Base-by-base conservation (phyloP, 2,329 filamentous ascomycete genomes). In the Ophiognomonia clavigignenti-juglandacearum region DNA sequence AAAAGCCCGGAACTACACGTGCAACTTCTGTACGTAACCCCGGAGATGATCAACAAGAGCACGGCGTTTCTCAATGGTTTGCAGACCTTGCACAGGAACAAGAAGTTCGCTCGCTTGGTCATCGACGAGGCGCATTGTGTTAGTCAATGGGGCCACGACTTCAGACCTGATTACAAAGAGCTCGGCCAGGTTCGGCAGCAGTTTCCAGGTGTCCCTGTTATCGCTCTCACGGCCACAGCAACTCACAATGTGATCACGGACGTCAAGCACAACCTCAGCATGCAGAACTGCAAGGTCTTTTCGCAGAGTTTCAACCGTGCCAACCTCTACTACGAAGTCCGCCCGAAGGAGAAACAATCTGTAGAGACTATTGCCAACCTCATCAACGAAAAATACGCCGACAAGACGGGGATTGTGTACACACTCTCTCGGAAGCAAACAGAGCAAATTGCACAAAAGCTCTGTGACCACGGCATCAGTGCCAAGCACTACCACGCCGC, bases 111-210 rank as follows among this genome's bases (percentile, higher is more conserved):
- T 14, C 82, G 93, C 22, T 81, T 98, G 40, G 93, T 98, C 44
- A 95, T 98, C 53, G 93, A 98, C 57, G 95, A 98, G 68, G 93
- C 93, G n/a, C 93, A 98, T 64, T 98, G 93, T 64, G 92, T 98
- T 22, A 97, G 93, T 64, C 91, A 98, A 71, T 98, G 93, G 93
- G 93, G 93, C 1, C 93, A 98, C 57, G 93, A 98, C 64, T 98
- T 98, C 62, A 82, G 95, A 38, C 92, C 91, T 1, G 92, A 97
- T 62, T 98, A 98, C 71, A 96, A 96, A 65, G 78, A 80, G 24
- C 73, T 98, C 4, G 89, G 91, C 23, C 76, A 82, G 49, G 72
- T 96, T 36, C 80, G 92, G 40, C 64, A 71, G 34, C 80, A 78
- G 43, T 92, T 92, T 57, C 82, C 84, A 1, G 78, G 80, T 2